Evolutionary conservation across 2,329 filamentous ascomycete species (phyloP).

Genomic region (Trichoderma sp.): DNA sequence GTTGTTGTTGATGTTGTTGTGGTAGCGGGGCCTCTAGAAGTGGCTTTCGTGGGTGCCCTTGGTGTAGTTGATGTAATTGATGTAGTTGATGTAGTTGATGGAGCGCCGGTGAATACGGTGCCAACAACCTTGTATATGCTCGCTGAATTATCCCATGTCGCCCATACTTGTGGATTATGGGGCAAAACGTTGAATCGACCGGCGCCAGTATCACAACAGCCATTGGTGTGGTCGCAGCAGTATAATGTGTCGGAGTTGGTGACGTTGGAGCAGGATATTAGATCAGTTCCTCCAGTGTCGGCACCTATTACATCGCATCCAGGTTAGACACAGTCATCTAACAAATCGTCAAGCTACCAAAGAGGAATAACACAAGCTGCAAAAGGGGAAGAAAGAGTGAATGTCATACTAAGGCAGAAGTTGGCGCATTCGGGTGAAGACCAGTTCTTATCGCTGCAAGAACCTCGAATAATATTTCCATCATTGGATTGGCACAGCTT

Average conservation of each 20-base stretch:
- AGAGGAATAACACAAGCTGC: neutral
- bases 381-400: neutral
- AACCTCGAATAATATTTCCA: neutral
- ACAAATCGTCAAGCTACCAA: neutral
- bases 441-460: neutral
- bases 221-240: neutral
- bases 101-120: neutral
- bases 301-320: neutral
- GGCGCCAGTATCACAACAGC: neutral
- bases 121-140: neutral
- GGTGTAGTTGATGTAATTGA: neutral
- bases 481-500: neutral
- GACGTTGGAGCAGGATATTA: constrained; percentile 3
- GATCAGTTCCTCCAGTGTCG: neutral
- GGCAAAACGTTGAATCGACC: neutral
- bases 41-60: neutral
- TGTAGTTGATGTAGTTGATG: neutral
- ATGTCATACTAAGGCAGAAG: neutral
- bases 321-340: neutral
- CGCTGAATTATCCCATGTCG: neutral
- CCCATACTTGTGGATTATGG: neutral
- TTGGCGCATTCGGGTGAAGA: neutral
- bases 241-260: neutral
- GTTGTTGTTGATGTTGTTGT: neutral
- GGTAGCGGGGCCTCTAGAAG: neutral